Percentiles rank a stretch among this genome's conserved stretches.
These are phyloP conservation scores for Saxispiralis lemnorum DNA, from an alignment of 495 filamentous ascomycete genomes.

Conservation along the genomic window DNA sequence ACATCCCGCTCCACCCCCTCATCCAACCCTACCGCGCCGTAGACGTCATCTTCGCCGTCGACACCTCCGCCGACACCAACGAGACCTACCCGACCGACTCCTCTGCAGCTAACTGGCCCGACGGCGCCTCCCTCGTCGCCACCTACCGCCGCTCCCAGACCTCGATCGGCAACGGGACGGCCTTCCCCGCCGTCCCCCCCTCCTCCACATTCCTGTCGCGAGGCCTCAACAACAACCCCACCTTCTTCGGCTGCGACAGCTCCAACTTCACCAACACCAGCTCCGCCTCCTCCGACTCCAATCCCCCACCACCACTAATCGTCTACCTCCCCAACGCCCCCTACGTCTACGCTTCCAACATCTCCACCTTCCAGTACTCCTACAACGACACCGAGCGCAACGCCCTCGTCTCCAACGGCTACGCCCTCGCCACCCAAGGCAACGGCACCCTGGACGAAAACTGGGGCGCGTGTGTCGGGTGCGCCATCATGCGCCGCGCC, in stretches of 20 bases:
- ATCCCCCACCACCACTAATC: slow-evolving; percentile 44
- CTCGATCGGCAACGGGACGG: slow-evolving; percentile 57
- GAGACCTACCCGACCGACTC: slow-evolving; percentile 18
- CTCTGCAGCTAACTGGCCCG: slow-evolving; percentile 46
- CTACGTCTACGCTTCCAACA: slow-evolving; percentile 54
- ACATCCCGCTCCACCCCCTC: slow-evolving; percentile 69
- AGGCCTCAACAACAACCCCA: slow-evolving; percentile 65
- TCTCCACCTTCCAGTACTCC: slow-evolving; percentile 47
- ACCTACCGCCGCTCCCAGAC: slow-evolving; percentile 60
- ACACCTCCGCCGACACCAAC: slow-evolving; percentile 64
- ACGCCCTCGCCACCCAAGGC: slow-evolving; percentile 60
- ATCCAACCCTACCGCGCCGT: slow-evolving; percentile 63
- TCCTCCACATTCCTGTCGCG: slow-evolving; percentile 73
- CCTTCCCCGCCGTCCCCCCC: slow-evolving; percentile 70
- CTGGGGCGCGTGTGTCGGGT: slow-evolving; percentile 72
- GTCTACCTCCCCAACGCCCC: slow-evolving; percentile 86
- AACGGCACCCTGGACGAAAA: slow-evolving; percentile 54
- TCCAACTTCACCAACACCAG: no score
- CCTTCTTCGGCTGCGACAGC: slow-evolving; percentile 80
- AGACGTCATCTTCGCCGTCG: slow-evolving; percentile 84
- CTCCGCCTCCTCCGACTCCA: slow-evolving; percentile 49
- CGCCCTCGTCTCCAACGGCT: slow-evolving; percentile 67
- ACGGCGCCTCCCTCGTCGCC: slow-evolving; percentile 66
- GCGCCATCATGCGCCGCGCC: slow-evolving; percentile 66
- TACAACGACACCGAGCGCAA: slow-evolving; percentile 51